Evolutionary conservation across 176 grass and related monocot species (phyloP).

Genomic region (Rhipidocladum racemiflorum): DNA sequence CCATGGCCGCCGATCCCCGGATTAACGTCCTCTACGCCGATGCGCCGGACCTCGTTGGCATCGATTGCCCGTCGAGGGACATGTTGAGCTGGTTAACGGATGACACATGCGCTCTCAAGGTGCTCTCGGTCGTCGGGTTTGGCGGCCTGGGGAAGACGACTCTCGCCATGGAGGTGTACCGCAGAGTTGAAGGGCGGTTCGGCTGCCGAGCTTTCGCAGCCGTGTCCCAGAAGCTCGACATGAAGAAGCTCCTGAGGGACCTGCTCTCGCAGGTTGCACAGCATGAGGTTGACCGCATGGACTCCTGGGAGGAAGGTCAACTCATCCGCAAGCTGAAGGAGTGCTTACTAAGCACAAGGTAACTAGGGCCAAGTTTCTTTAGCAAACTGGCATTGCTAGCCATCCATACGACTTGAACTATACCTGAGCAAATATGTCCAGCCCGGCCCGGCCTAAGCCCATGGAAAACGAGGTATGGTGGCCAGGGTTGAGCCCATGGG

Average conservation of each 20-base stretch:
- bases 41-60: no score
- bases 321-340: slow-evolving; percentile 27
- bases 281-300: background rate
- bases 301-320: slow-evolving; percentile 6
- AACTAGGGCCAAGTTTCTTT: background rate
- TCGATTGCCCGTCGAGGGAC: no score
- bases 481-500: no score
- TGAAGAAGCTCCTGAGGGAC: slow-evolving; percentile 20
- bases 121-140: slow-evolving; percentile 13
- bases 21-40: no score
- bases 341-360: slow-evolving; percentile 21
- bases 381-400: no score
- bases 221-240: slow-evolving; percentile 14
- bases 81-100: background rate
- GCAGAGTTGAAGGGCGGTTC: background rate
- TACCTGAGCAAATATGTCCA: no score
- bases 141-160: slow-evolving; percentile 25
- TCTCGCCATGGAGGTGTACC: slow-evolving; percentile 25
- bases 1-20: background rate
- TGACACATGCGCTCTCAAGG: background rate
- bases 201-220: background rate
- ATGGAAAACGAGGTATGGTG: no score
- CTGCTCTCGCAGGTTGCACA: slow-evolving; percentile 2
- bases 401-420: background rate
- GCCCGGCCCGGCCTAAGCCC: no score